Percentiles rank a stretch among this genome's conserved stretches.
phyloP scores from a whole-genome alignment of 306 rosid genomes.

The Herpetospermum pedunculosum region DNA sequence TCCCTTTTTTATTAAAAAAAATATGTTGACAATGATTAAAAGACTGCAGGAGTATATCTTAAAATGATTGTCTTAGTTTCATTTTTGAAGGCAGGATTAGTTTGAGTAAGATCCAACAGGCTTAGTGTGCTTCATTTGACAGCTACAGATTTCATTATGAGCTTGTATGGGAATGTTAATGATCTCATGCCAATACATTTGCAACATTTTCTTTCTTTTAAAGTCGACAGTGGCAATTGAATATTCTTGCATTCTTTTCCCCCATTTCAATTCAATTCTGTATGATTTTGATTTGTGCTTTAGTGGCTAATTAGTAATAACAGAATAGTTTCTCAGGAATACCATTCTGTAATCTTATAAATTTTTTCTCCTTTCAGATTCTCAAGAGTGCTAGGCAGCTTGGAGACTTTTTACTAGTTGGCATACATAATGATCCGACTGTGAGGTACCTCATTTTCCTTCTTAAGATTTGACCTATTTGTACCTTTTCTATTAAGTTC shows the following conservation, averaged over 20 bases:
- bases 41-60: not conserved
- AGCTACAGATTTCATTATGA: not conserved
- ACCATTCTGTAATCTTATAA: not conserved
- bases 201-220: not conserved
- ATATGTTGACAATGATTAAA: not conserved
- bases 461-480: not conserved
- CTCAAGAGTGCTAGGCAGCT: constrained; percentile 83
- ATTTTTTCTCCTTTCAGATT: constrained; percentile 36
- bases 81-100: not conserved
- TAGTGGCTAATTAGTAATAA: not conserved
- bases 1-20: too few species aligned
- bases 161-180: not conserved
- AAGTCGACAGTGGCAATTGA: not conserved
- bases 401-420: constrained; percentile 94
- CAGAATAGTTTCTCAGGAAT: not conserved
- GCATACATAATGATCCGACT: constrained; percentile 66
- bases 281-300: not conserved
- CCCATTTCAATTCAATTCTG: not conserved
- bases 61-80: not conserved
- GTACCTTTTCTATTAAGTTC: not conserved
- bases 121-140: not conserved
- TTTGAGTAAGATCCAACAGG: not conserved
- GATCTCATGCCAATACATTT: not conserved
- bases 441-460: constrained; percentile 47
- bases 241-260: not conserved